phyloP scores from a whole-genome alignment of 1,284 basidiomycete species.

The Trichosporon sp. region DNA sequence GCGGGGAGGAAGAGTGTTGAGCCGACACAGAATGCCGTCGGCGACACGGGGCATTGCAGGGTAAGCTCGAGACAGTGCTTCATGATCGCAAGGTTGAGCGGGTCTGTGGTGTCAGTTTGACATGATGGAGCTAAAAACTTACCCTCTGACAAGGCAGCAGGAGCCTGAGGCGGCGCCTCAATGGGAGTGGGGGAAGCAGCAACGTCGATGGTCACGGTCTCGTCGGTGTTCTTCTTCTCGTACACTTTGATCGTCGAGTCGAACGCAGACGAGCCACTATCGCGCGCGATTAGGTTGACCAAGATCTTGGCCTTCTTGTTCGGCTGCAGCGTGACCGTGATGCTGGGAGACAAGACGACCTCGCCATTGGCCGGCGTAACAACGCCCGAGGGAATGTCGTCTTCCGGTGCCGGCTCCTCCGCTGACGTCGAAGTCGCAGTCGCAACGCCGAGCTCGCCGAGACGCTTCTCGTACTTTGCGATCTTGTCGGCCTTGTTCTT shows the following conservation, averaged over 20 bases:
- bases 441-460: conserved; percentile 48
- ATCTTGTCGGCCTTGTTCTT: conserved; percentile 53
- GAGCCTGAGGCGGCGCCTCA: not conserved
- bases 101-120: conserved; percentile 19
- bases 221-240: conserved; percentile 45
- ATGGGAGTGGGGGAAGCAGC: conserved; percentile 6
- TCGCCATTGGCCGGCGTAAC: conserved; percentile 10
- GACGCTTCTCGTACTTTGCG: conserved; percentile 50
- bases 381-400: not conserved
- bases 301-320: conserved; percentile 42
- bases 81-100: conserved; percentile 42
- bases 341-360: conserved; percentile 1
- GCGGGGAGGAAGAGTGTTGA: conserved; percentile 64
- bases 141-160: conserved; percentile 9
- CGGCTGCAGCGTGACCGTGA: conserved; percentile 31
- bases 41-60: conserved; percentile 44
- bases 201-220: conserved; percentile 32
- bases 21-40: conserved; percentile 91
- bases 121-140: not conserved
- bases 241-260: conserved; percentile 29
- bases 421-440: conserved; percentile 7
- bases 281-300: conserved; percentile 27
- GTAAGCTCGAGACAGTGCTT: conserved; percentile 44
- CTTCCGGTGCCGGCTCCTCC: not conserved
- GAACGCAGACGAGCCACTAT: conserved; percentile 5